A percentile compares a stretch with the other conserved stretches of the same genome.
Conservation (phyloP, 1,284 basidiomycete species). For the Sporisorium sorghi region DNA sequence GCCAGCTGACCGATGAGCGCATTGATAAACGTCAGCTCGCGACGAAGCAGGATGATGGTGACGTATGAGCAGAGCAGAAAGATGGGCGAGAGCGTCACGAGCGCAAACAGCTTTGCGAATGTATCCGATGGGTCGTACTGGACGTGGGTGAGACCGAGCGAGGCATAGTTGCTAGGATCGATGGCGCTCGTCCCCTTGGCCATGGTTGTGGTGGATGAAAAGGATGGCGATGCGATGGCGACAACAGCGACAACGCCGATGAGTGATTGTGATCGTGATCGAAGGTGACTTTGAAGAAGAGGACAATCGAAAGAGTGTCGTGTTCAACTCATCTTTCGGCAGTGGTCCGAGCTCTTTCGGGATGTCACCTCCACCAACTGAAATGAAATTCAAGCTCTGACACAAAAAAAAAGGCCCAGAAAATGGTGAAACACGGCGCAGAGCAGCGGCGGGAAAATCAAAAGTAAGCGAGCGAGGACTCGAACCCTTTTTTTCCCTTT, state of each 20-base stretch:
- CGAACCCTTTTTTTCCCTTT: constrained; percentile 1
- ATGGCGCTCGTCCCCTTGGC: constrained; percentile 44
- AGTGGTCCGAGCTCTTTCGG: constrained; percentile 35
- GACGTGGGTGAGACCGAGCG: constrained; percentile 64
- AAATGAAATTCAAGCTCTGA: background rate
- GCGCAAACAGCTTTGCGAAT: constrained; percentile 52
- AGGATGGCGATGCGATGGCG: background rate
- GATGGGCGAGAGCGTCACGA: constrained; percentile 65
- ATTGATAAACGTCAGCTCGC: constrained; percentile 80
- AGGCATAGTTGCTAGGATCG: constrained; percentile 56
- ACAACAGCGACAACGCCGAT: constrained; percentile 2
- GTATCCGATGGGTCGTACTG: constrained; percentile 61
- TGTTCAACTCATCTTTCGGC: background rate
- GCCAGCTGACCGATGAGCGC: constrained; percentile 84
- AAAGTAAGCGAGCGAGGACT: constrained; percentile 10
- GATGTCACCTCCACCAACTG: constrained; percentile 4
- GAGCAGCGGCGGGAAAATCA: background rate
- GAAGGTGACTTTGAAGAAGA: background rate
- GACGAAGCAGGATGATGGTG: constrained; percentile 79
- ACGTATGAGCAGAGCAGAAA: constrained; percentile 75
- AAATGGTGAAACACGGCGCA: constrained; percentile 7
- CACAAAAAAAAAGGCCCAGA: constrained; percentile 8
- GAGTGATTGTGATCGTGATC: background rate
- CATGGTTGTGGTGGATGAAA: constrained; percentile 17
- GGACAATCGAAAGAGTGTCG: background rate